Conservation (phyloP, 148 eudicot genomes). For the Spergularia marina region DNA sequence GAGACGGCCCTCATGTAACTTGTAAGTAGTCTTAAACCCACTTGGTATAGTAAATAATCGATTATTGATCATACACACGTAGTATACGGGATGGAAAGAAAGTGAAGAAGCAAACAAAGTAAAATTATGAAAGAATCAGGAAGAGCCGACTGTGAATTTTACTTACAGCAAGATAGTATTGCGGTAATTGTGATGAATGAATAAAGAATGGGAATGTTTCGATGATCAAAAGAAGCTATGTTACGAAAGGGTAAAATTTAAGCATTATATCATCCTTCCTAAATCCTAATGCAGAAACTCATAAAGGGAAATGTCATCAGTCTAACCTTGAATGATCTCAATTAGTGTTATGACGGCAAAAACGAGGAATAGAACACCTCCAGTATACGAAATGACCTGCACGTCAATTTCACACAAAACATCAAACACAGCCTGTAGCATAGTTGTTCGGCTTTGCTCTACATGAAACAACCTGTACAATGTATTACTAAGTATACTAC, state of each 20-base stretch:
- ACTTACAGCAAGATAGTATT: not conserved
- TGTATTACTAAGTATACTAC: no score
- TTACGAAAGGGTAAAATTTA: not conserved
- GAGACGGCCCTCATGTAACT: no score
- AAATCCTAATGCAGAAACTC: not conserved
- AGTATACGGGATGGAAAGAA: not conserved
- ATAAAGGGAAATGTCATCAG: slow-evolving; percentile 10
- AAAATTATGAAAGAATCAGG: not conserved
- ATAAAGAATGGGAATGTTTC: slow-evolving; percentile 6
- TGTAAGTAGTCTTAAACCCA: no score
- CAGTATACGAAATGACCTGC: slow-evolving; percentile 80
- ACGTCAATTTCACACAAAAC: slow-evolving; percentile 5
- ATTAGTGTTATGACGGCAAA: slow-evolving; percentile 74
- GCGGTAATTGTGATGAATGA: slow-evolving; percentile 2
- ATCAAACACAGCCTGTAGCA: no score
- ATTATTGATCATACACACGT: no score
- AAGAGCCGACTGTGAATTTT: not conserved
- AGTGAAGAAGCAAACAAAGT: not conserved
- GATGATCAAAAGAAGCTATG: not conserved
- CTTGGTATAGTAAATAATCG: no score
- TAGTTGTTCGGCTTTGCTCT: not conserved
- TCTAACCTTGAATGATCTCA: slow-evolving; percentile 56
- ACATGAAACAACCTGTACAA: not conserved
- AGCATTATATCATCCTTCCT: not conserved
- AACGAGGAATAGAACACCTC: slow-evolving; percentile 81